Conservation (phyloP, 2,329 filamentous ascomycete genomes). For the Fusarium torulosum region DNA sequence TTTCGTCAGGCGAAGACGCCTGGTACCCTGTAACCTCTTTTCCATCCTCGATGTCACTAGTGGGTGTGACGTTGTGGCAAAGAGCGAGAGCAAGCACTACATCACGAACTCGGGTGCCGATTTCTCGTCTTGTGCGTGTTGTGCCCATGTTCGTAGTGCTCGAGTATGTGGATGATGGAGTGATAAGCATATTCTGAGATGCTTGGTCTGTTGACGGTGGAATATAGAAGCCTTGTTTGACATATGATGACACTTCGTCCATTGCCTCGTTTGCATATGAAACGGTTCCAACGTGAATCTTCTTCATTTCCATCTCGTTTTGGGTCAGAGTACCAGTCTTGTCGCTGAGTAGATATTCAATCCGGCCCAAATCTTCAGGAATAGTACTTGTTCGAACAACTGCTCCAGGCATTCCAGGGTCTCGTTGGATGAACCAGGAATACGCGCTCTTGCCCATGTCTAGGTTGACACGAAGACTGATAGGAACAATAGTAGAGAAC, state of each 20-base stretch:
- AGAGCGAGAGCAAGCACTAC: constrained; percentile 91
- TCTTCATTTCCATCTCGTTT: constrained; percentile 99
- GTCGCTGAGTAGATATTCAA: constrained; percentile 95
- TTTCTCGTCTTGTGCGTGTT: constrained; percentile 90
- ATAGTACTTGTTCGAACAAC: constrained; percentile 98
- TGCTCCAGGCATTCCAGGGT: constrained; percentile 89
- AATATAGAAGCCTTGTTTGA: constrained; percentile 83
- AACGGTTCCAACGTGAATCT: constrained; percentile 97
- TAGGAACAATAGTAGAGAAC: constrained; percentile 99
- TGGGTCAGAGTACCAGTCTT: constrained; percentile 99
- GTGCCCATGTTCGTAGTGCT: constrained; percentile 71
- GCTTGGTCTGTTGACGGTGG: constrained; percentile 60
- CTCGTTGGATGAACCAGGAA: constrained; percentile 93
- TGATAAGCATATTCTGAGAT: constrained; percentile 70
- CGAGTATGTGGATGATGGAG: constrained; percentile 78
- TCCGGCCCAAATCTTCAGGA: constrained; percentile 92
- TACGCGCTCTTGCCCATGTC: constrained; percentile 98
- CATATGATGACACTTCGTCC: constrained; percentile 92
- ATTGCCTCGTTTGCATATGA: constrained; percentile 99
- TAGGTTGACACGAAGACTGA: constrained; percentile 94
- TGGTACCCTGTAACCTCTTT: constrained; percentile 86
- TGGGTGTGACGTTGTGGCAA: constrained; percentile 96
- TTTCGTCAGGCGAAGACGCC: constrained; percentile 96
- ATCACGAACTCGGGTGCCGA: constrained; percentile 91
- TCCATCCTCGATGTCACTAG: constrained; percentile 81